Evolutionary conservation across 2,329 filamentous ascomycete genomes (phyloP).

Genomic region (Fusarium newnesense): DNA sequence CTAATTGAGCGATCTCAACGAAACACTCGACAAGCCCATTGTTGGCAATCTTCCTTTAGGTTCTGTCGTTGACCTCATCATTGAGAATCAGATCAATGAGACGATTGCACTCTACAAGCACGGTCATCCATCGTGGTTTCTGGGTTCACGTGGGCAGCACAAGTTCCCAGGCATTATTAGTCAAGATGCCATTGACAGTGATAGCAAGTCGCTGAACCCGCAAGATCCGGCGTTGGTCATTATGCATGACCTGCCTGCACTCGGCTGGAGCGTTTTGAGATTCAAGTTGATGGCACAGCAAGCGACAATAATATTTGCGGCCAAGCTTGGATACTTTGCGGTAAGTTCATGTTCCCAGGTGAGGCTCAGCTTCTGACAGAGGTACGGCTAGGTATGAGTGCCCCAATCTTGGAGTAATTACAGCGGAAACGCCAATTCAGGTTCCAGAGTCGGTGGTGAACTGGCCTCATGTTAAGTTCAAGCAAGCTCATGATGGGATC

Average conservation of each 20-base stretch:
- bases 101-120: no score
- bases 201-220: not conserved
- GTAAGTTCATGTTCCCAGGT: not conserved
- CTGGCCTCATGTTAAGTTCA: not conserved
- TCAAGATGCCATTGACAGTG: no score
- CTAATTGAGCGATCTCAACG: no score
- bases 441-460: not conserved
- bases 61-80: no score
- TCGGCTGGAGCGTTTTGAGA: not conserved
- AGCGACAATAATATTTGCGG: not conserved
- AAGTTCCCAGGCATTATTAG: no score
- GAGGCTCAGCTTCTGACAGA: no score
- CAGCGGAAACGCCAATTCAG: not conserved
- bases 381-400: no score
- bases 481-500: not conserved
- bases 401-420: not conserved
- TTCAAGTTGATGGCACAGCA: not conserved
- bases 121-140: no score
- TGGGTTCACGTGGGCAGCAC: no score
- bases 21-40: no score
- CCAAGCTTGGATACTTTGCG: not conserved
- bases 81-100: no score
- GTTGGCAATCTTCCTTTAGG: no score
- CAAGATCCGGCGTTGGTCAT: not conserved
- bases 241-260: not conserved